Percentiles rank a stretch among this genome's conserved stretches.
These are phyloP conservation scores for Amanita pseudoporphyria DNA, from an alignment of 768 basidiomycete species.

Conservation along the genomic window DNA sequence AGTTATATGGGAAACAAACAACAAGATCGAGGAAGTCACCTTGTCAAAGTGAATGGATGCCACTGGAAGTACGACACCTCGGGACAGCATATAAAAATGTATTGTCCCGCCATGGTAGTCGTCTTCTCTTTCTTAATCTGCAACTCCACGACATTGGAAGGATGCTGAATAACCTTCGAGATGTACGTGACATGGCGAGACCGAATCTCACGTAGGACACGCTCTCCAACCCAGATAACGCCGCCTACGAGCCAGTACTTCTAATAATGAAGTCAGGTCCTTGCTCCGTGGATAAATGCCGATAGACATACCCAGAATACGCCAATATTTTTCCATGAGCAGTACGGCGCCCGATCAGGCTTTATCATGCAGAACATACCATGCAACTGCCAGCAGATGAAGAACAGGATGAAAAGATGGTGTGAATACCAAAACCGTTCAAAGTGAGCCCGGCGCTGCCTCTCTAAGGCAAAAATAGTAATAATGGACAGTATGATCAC, in stretches of 20 bases:
- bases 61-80: slow-evolving; percentile 94
- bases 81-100: slow-evolving; percentile 88
- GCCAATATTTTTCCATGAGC: slow-evolving; percentile 76
- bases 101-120: slow-evolving; percentile 76
- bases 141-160: slow-evolving; percentile 87
- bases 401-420: slow-evolving; percentile 88
- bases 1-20: neutral
- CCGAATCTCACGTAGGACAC: slow-evolving; percentile 85
- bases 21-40: slow-evolving; percentile 30
- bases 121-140: slow-evolving; percentile 98
- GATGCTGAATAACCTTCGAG: slow-evolving; percentile 92
- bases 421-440: slow-evolving; percentile 88
- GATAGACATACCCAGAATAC: slow-evolving; percentile 80
- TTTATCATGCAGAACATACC: slow-evolving; percentile 97
- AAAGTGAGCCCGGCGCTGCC: slow-evolving; percentile 65
- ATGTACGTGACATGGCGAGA: slow-evolving; percentile 88
- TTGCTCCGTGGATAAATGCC: slow-evolving; percentile 3
- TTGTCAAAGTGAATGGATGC: slow-evolving; percentile 95
- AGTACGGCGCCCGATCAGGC: slow-evolving; percentile 83
- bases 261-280: slow-evolving; percentile 24
- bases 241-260: slow-evolving; percentile 89
- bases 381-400: slow-evolving; percentile 90
- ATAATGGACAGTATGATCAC: slow-evolving; percentile 61
- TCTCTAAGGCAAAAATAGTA: slow-evolving; percentile 82
- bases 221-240: slow-evolving; percentile 77